phyloP scores from a whole-genome alignment of 163 green algal genomes.

The Scenedesmus sp. region DNA sequence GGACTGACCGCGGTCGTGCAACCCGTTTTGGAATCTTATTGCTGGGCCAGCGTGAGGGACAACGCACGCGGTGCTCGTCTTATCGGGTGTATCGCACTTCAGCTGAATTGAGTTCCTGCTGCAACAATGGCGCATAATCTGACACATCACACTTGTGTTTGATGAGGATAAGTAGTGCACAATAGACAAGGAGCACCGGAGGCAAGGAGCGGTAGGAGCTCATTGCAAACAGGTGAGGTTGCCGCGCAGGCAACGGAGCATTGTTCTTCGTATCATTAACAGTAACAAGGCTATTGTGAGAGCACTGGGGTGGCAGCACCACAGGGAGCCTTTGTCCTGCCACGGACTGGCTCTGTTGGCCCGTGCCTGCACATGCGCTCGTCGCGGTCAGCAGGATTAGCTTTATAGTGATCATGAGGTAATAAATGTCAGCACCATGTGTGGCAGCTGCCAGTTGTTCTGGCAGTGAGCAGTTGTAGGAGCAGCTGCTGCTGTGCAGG shows the following conservation, averaged over 20 bases:
- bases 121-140: background rate
- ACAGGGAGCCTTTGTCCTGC: background rate
- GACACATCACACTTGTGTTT: background rate
- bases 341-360: background rate
- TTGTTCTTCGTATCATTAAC: background rate
- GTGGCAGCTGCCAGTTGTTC: background rate
- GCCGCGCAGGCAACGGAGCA: background rate
- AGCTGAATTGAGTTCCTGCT: background rate
- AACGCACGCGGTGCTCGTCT: background rate
- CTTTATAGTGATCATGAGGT: background rate
- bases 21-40: background rate
- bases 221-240: background rate
- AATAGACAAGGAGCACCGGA: background rate
- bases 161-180: background rate
- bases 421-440: background rate
- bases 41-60: background rate
- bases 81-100: slow-evolving; percentile 6
- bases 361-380: background rate
- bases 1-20: background rate
- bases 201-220: slow-evolving; percentile 7
- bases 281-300: background rate
- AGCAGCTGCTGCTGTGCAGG: background rate
- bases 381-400: background rate
- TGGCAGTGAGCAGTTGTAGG: background rate
- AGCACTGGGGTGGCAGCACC: background rate